Conservation (phyloP, 306 rosid species). For the Abrus precatorius region DNA sequence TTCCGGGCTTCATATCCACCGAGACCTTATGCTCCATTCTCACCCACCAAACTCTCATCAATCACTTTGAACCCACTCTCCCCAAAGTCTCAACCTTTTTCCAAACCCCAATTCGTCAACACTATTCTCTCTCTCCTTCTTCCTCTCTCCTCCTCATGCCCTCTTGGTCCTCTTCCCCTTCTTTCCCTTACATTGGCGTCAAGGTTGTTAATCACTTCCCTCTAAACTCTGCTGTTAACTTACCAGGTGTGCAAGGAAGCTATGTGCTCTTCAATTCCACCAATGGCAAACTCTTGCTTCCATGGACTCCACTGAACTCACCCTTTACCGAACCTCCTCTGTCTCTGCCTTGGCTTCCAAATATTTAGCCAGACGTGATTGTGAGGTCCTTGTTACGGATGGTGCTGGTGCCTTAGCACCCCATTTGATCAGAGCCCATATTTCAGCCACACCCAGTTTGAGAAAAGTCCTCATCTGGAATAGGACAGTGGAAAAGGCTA, state of each 20-base stretch:
- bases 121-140: slow-evolving; percentile 62
- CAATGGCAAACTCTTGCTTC: slow-evolving; percentile 79
- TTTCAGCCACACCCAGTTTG: slow-evolving; percentile 75
- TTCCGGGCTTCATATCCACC: slow-evolving; percentile 64
- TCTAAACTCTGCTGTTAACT: slow-evolving; percentile 64
- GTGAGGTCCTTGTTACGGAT: slow-evolving; percentile 72
- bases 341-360: slow-evolving; percentile 81
- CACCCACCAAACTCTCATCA: slow-evolving; percentile 64
- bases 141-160: slow-evolving; percentile 97
- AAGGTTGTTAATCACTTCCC: slow-evolving; percentile 90
- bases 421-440: slow-evolving; percentile 83
- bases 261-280: slow-evolving; percentile 82
- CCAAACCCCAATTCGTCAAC: slow-evolving; percentile 79
- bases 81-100: slow-evolving; percentile 63
- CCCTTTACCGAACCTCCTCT: slow-evolving; percentile 81
- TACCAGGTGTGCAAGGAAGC: slow-evolving; percentile 80
- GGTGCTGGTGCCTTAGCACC: slow-evolving; percentile 90
- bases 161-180: slow-evolving; percentile 82
- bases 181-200: slow-evolving; percentile 85
- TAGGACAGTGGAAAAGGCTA: slow-evolving; percentile 74
- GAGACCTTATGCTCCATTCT: slow-evolving; percentile 66
- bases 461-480: slow-evolving; percentile 83
- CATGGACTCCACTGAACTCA: slow-evolving; percentile 80
- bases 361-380: slow-evolving; percentile 61
- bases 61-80: slow-evolving; percentile 71